These are phyloP conservation scores for Elongisporangium prolatum DNA, from an alignment of 352 stramenopile genomes.

Conservation along the genomic window DNA sequence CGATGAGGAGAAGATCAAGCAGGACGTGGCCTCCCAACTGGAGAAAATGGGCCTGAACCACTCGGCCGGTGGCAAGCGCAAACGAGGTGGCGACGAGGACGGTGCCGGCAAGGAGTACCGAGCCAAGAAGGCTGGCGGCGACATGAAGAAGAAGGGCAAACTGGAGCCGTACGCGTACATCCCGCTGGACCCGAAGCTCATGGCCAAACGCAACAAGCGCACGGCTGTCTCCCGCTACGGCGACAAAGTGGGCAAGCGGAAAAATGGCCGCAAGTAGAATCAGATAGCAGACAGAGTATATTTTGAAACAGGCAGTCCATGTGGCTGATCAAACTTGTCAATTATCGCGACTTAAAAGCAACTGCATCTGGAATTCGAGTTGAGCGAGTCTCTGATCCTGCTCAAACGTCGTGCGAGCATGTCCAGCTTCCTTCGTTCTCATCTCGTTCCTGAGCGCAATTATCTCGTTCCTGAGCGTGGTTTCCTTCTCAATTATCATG, in stretches of 20 bases:
- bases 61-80: conserved; percentile 30
- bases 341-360: too few relatives aligned
- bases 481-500: too few relatives aligned
- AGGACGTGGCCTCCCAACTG: conserved; percentile 74
- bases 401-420: not conserved
- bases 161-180: conserved; percentile 98
- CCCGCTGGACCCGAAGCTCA: conserved; percentile 94
- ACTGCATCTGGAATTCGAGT: too few relatives aligned
- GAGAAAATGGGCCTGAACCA: conserved; percentile 80
- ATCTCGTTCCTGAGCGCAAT: not conserved
- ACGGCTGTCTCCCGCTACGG: conserved; percentile 74
- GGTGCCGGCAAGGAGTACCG: conserved; percentile 89
- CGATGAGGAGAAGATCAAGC: conserved; percentile 79
- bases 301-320: not conserved
- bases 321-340: too few relatives aligned
- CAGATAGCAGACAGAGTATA: not conserved
- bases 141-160: conserved; percentile 97
- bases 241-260: conserved; percentile 72
- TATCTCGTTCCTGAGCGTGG: not conserved
- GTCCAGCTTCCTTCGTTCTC: not conserved
- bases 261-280: conserved; percentile 41
- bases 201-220: conserved; percentile 87
- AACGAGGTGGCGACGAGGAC: conserved; percentile 58
- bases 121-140: conserved; percentile 94
- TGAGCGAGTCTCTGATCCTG: not conserved